Percentiles rank a stretch among this genome's conserved stretches.
These are phyloP conservation scores for Didymella segeticola DNA, from an alignment of 2,329 filamentous ascomycete genomes.

Conservation along the genomic window DNA sequence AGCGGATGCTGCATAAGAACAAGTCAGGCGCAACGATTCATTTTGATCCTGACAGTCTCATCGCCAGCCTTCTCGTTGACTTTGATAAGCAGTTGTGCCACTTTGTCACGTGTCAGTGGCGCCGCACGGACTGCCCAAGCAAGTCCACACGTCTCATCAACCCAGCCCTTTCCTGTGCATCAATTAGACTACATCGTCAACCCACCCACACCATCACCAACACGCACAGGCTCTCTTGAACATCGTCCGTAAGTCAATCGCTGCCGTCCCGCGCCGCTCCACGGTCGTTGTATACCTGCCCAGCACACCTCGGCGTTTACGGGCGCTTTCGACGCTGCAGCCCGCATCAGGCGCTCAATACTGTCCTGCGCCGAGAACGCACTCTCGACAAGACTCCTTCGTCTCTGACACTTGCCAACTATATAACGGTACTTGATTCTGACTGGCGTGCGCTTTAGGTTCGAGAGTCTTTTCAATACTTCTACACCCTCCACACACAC, in stretches of 20 bases:
- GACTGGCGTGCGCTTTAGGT: constrained; percentile 33
- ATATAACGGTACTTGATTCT: constrained; percentile 22
- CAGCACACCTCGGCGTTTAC: constrained; percentile 25
- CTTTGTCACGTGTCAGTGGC: constrained; percentile 42
- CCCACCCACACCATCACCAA: constrained; percentile 45
- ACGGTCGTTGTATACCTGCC: constrained; percentile 23
- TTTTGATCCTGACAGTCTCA: constrained; percentile 11
- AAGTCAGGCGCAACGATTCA: constrained; percentile 7
- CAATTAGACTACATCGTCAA: constrained; percentile 49
- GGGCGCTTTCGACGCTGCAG: constrained; percentile 33
- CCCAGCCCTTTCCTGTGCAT: constrained; percentile 49
- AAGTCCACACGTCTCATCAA: constrained; percentile 45
- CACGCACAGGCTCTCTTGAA: constrained; percentile 45
- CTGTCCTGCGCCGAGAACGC: constrained; percentile 21
- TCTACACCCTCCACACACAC: constrained; percentile 32
- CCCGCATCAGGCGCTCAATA: constrained; percentile 37
- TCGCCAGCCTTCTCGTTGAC: constrained; percentile 26
- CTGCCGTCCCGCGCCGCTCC: constrained; percentile 20
- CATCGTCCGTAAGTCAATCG: constrained; percentile 44
- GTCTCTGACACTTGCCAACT: constrained; percentile 17
- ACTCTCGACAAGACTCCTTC: constrained; percentile 13
- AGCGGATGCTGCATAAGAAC: constrained; percentile 27
- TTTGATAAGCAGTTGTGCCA: constrained; percentile 33
- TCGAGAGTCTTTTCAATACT: constrained; percentile 47
- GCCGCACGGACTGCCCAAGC: constrained; percentile 28